Conservation (phyloP, 2,329 filamentous ascomycete species). For the Lomentospora prolificans region DNA sequence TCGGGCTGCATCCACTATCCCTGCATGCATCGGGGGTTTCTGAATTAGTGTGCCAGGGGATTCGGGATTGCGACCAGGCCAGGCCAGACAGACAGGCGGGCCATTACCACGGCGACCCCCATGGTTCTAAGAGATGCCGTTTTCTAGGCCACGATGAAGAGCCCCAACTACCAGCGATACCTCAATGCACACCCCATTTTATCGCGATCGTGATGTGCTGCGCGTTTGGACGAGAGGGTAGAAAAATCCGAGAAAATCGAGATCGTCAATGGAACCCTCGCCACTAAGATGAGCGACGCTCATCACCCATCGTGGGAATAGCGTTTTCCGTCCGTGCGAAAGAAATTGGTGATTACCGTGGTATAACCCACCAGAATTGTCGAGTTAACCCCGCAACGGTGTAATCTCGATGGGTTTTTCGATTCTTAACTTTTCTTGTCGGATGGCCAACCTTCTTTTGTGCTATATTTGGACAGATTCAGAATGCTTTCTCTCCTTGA, state of each 20-base stretch:
- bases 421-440: too few species aligned
- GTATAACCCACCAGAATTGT: neutral
- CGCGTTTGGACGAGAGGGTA: neutral
- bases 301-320: neutral
- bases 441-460: neutral
- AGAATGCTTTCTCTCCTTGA: neutral
- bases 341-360: neutral
- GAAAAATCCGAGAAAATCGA: neutral
- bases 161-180: neutral
- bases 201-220: neutral
- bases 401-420: neutral
- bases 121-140: too few species aligned
- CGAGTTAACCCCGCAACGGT: neutral
- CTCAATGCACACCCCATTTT: neutral
- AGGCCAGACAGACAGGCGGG: too few species aligned
- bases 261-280: neutral
- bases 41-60: neutral
- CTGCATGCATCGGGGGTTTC: slow-evolving; percentile 6
- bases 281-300: neutral
- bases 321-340: neutral
- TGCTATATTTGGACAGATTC: neutral
- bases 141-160: too few species aligned
- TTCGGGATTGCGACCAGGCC: too few species aligned
- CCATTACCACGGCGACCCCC: too few species aligned
- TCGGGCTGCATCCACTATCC: neutral